Base-by-base conservation (phyloP, 257 asterid genomes). In the Jacaranda copaia region DNA sequence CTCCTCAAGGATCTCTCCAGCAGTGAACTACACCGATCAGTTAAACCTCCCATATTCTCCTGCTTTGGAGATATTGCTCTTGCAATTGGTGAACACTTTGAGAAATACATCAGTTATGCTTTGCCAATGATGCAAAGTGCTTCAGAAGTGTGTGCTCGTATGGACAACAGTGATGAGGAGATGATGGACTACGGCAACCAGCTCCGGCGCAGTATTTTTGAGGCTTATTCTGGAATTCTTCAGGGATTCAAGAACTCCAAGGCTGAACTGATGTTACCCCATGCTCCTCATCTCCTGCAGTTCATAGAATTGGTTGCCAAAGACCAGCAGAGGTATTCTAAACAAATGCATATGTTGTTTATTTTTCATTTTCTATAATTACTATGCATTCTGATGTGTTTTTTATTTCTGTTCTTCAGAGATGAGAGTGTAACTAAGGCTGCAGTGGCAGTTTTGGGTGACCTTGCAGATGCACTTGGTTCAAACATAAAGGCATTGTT, bases 21-120 rank as follows among this genome's bases (percentile, higher is more conserved):
- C 51, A 70, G 84, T 58, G 95, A 93, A 72, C 77, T 91, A 4
- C 86, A 91, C 76, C 89, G 91, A 74, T 89, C 96, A 8, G 98
- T 93, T 45, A 93, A 93, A 80, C 98, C 98, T 78, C 92, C 98
- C 8, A 89, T 89, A 48, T 91, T 93, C 83, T 81, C 96, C 20
- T 91, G 97, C 86, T 89, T 93, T 73, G 98, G 98, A 11, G 98
- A 93, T 79, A 89, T 91, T n/a, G 96, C 98, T n/a, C 89, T 93
- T 63, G 94, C 97, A n/a, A 89, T 93, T 45, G 92, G 90, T 3
- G 90, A 74, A 18, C 85, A 88, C 66, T 93, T 93, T 79, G 98
- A 91, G 65, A 93, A 91, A 75, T 93, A 93, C 73, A 16, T 86
- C 4, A 78, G 73, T 60, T 88, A 82, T 83, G 94, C 88, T 15